Conservation (phyloP, 495 filamentous ascomycete genomes). For the Jackrogersella minutella region DNA sequence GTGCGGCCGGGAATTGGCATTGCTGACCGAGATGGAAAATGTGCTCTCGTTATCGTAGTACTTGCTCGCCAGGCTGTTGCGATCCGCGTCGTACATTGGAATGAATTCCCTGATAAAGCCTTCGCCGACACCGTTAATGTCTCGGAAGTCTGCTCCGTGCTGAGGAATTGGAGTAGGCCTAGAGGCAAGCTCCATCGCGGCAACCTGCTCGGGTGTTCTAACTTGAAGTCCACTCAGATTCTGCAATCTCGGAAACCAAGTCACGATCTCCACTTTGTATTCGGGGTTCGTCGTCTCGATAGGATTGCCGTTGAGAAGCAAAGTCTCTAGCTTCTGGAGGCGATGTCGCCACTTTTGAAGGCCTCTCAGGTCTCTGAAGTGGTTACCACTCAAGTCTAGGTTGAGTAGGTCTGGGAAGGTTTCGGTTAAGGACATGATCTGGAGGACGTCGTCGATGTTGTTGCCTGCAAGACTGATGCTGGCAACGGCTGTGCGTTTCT, state of each 20-base stretch:
- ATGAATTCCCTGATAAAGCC: constrained; percentile 81
- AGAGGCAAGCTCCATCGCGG: constrained; percentile 49
- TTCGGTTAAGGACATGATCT: constrained; percentile 74
- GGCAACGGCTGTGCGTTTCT: constrained; percentile 74
- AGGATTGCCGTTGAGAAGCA: constrained; percentile 80
- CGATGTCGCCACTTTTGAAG: constrained; percentile 78
- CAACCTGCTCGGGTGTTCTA: constrained; percentile 71
- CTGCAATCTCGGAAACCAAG: constrained; percentile 81
- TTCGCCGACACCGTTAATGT: constrained; percentile 76
- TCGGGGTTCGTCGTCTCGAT: constrained; percentile 66
- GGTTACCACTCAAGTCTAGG: constrained; percentile 83
- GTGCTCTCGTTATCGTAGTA: constrained; percentile 81
- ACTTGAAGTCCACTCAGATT: constrained; percentile 75
- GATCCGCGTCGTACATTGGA: constrained; percentile 75
- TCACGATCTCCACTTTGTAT: constrained; percentile 74
- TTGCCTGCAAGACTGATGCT: constrained; percentile 83
- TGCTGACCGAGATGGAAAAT: constrained; percentile 81
- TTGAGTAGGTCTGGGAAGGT: constrained; percentile 85
- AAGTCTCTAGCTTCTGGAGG: constrained; percentile 77
- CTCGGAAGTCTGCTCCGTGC: constrained; percentile 72
- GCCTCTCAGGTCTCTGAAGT: constrained; percentile 71
- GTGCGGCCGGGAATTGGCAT: constrained; percentile 57
- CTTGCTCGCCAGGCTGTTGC: constrained; percentile 63
- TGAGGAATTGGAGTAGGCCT: constrained; percentile 71
- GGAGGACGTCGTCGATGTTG: constrained; percentile 69